Conservation (phyloP, 768 basidiomycete genomes). For the Phlegmacium glaucopus region DNA sequence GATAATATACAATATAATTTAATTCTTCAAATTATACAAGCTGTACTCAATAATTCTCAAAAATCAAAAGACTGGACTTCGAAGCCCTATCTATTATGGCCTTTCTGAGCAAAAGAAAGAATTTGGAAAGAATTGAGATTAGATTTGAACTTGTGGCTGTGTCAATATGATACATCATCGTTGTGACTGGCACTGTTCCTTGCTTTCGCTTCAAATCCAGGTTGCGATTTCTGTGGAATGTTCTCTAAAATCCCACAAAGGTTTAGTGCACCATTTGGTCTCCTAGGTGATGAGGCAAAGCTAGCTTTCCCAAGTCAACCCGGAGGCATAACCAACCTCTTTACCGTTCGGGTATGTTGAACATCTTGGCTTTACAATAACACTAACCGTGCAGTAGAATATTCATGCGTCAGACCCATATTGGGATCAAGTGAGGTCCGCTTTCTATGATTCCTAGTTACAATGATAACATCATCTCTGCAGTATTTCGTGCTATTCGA, state of each 20-base stretch:
- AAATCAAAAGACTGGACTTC: too few relatives aligned
- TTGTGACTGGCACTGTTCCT: too few relatives aligned
- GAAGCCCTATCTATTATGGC: too few relatives aligned
- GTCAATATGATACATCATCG: too few relatives aligned
- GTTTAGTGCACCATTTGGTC: conserved; percentile 70
- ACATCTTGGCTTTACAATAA: not conserved
- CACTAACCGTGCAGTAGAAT: conserved; percentile 41
- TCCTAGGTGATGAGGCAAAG: conserved; percentile 85
- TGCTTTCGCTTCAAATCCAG: too few relatives aligned
- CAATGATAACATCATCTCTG: not conserved
- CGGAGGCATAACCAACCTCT: conserved; percentile 73
- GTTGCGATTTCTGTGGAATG: conserved; percentile 32
- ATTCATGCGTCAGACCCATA: conserved; percentile 76
- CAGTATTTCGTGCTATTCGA: conserved; percentile 87
- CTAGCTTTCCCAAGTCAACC: conserved; percentile 84
- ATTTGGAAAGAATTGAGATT: too few relatives aligned
- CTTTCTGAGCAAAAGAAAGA: too few relatives aligned
- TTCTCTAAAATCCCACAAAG: conserved; percentile 71
- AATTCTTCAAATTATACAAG: too few relatives aligned
- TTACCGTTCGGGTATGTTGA: conserved; percentile 63
- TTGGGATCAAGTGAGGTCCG: conserved; percentile 76
- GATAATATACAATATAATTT: too few relatives aligned
- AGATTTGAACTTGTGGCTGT: too few relatives aligned
- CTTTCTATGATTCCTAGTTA: not conserved
- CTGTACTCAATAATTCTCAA: too few relatives aligned